Evolutionary conservation across 1,284 basidiomycete genomes (phyloP).

Genomic region (Neonothopanus nambi): DNA sequence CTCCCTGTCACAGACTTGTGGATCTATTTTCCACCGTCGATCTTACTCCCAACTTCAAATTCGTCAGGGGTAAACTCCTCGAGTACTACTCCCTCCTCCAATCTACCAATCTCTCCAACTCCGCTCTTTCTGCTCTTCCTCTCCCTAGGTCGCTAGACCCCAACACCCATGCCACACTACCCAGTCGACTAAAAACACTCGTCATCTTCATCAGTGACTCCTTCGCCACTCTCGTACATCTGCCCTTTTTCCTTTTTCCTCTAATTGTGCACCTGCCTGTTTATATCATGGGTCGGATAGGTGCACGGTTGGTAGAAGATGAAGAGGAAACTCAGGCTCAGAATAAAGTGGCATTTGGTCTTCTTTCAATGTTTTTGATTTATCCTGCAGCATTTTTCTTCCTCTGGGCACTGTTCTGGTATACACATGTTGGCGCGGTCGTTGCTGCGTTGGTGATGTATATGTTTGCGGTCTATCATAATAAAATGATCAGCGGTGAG

Average conservation of each 20-base stretch:
- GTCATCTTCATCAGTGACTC: conserved; percentile 77
- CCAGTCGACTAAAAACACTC: conserved; percentile 81
- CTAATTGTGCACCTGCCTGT: conserved; percentile 81
- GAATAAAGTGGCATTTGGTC: conserved; percentile 86
- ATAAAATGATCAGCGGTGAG: conserved; percentile 72
- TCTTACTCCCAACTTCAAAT: conserved; percentile 56
- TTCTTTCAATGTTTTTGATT: conserved; percentile 72
- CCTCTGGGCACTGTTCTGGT: conserved; percentile 79
- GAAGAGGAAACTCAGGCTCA: conserved; percentile 93
- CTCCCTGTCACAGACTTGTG: conserved; percentile 55
- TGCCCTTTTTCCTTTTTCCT: conserved; percentile 88
- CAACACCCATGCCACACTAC: conserved; percentile 65
- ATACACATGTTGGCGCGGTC: conserved; percentile 57
- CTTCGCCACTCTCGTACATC: conserved; percentile 62
- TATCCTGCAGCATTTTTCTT: conserved; percentile 84
- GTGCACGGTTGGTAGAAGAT: conserved; percentile 75
- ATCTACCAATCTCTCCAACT: conserved; percentile 79
- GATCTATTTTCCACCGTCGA: conserved; percentile 79
- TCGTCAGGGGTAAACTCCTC: conserved; percentile 70
- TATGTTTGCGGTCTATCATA: conserved; percentile 81
- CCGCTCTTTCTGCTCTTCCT: conserved; percentile 76
- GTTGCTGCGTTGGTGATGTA: conserved; percentile 58
- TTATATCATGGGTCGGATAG: conserved; percentile 77
- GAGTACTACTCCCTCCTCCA: conserved; percentile 88
- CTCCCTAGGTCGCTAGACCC: conserved; percentile 82